Conservation (phyloP, 139 green algal species). For the Penium margaritaceum region DNA sequence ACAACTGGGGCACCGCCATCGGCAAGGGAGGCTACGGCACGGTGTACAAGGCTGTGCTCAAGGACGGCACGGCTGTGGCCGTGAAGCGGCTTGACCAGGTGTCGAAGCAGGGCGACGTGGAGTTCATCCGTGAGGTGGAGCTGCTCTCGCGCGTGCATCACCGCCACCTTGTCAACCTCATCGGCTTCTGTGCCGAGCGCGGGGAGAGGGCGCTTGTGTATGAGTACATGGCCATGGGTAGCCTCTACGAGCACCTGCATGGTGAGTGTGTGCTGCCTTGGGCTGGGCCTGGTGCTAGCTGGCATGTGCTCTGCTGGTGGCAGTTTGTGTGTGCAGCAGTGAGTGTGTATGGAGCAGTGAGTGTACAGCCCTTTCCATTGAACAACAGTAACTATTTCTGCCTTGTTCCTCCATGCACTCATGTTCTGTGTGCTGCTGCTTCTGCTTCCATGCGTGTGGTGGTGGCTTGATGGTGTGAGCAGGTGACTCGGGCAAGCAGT, state of each 20-base stretch:
- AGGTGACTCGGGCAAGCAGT: constrained; percentile 16
- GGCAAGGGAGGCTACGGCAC: constrained; percentile 39
- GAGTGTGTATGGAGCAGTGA: no score
- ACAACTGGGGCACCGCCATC: constrained; percentile 31
- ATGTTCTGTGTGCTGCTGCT: no score
- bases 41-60: constrained; percentile 35
- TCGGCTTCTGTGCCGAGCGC: constrained; percentile 53
- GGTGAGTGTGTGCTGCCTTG: no score
- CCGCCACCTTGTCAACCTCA: constrained; percentile 46
- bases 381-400: no score
- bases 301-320: no score
- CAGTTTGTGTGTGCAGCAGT: no score
- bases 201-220: constrained; percentile 29
- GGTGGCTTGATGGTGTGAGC: no score
- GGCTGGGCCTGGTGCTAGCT: no score
- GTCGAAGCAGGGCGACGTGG: constrained; percentile 47
- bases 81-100: constrained; percentile 38
- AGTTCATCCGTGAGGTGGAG: constrained; percentile 56
- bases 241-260: constrained; percentile 30
- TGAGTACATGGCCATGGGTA: constrained; percentile 37
- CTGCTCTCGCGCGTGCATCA: constrained; percentile 46
- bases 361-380: no score
- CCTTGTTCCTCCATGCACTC: no score
- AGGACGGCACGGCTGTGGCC: constrained; percentile 27
- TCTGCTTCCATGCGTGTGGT: no score